Percentiles rank a stretch among this genome's conserved stretches.
Conservation (phyloP, 768 basidiomycete genomes). For the Boletales sp. region DNA sequence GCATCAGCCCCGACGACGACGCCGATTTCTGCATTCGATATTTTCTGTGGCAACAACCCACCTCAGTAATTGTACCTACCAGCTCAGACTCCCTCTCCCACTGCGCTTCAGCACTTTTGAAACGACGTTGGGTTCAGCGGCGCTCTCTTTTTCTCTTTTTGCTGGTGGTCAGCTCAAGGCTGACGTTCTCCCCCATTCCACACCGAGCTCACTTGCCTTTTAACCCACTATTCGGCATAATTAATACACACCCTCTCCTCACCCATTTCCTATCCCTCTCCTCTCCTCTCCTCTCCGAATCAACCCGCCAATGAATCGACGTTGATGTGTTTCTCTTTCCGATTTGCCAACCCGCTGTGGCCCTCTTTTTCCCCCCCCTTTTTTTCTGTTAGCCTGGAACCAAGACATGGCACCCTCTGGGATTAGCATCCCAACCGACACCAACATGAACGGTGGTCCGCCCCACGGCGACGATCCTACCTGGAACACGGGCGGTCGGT, state of each 20-base stretch:
- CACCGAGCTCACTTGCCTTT: conserved; percentile 8
- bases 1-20: conserved; percentile 68
- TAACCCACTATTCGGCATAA: conserved; percentile 9
- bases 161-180: conserved; percentile 35
- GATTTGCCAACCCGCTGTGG: conserved; percentile 20
- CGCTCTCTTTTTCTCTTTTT: conserved; percentile 7
- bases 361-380: conserved; percentile 9
- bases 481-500: conserved; percentile 51
- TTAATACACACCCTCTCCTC: conserved; percentile 3
- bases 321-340: conserved; percentile 41
- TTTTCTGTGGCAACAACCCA: conserved; percentile 37
- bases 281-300: conserved; percentile 20
- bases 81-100: conserved; percentile 19
- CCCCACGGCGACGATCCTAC: conserved; percentile 51
- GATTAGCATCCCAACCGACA: conserved; percentile 68
- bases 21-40: conserved; percentile 46
- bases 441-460: conserved; percentile 41
- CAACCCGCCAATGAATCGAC: conserved; percentile 34
- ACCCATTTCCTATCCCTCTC: conserved; percentile 15
- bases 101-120: conserved; percentile 30
- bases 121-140: conserved; percentile 25
- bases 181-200: conserved; percentile 22
- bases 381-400: conserved; percentile 68
- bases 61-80: conserved; percentile 28
- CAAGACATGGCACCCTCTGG: conserved; percentile 77